Conservation (phyloP, 352 stramenopile genomes). For the Globisporangium nagaii region DNA sequence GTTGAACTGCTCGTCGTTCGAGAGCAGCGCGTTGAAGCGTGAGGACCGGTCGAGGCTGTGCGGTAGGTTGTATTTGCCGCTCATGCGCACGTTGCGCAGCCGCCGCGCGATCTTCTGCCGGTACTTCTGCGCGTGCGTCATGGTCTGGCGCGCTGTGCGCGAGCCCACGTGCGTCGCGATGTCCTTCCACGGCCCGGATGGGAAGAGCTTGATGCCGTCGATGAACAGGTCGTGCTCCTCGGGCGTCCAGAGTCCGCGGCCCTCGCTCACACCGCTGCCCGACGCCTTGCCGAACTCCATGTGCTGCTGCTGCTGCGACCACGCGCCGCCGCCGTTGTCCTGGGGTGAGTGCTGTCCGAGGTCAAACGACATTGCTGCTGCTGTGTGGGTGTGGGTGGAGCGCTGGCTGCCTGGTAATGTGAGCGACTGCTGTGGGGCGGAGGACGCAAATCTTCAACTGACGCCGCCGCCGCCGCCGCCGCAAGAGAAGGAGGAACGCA, state of each 20-base stretch:
- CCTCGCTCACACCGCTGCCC: constrained; percentile 34
- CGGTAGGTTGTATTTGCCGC: constrained; percentile 54
- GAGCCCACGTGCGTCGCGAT: constrained; percentile 68
- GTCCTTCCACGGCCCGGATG: constrained; percentile 70
- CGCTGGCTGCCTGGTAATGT: no score
- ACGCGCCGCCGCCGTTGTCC: constrained; percentile 10
- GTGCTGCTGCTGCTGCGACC: constrained; percentile 12
- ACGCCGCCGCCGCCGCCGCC: constrained; percentile 9
- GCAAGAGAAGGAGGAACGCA: background rate
- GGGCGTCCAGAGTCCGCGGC: constrained; percentile 64
- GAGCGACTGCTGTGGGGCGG: constrained; percentile 12
- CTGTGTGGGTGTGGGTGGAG: background rate
- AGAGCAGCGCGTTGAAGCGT: constrained; percentile 65
- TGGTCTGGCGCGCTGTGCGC: constrained; percentile 69
- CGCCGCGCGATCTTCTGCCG: constrained; percentile 75
- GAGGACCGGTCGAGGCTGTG: constrained; percentile 67
- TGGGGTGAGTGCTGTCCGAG: constrained; percentile 6
- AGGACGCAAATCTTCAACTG: constrained; percentile 60
- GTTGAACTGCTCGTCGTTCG: constrained; percentile 74
- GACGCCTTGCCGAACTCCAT: constrained; percentile 9
- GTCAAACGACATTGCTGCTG: constrained; percentile 14
- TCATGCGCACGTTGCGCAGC: constrained; percentile 67
- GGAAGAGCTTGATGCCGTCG: constrained; percentile 72
- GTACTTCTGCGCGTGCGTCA: constrained; percentile 85
- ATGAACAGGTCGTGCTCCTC: constrained; percentile 76